A percentile compares a stretch with the other conserved stretches of the same genome.
Evolutionary conservation across 2,329 filamentous ascomycete species (phyloP).

Genomic region (Cytospora mali): DNA sequence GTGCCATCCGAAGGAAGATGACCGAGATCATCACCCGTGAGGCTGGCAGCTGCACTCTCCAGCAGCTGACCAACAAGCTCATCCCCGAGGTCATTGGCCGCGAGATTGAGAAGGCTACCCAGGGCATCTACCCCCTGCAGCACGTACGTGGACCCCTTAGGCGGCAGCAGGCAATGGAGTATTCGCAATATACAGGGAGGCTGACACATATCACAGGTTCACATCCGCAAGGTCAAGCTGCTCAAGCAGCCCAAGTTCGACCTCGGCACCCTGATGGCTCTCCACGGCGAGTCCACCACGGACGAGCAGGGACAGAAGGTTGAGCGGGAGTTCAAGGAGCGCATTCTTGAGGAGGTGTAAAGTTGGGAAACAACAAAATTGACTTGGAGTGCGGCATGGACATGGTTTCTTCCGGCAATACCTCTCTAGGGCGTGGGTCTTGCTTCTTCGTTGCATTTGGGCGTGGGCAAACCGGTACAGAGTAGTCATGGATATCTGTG

Average conservation of each 20-base stretch:
- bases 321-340: conserved; percentile 99
- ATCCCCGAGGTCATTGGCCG: conserved; percentile 99
- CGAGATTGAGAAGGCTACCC: conserved; percentile 99
- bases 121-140: conserved; percentile 99
- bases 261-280: conserved; percentile 89
- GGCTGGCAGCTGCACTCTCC: conserved; percentile 89
- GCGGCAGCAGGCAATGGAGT: not conserved
- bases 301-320: conserved; percentile 98
- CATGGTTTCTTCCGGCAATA: conserved; percentile 42
- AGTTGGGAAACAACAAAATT: conserved; percentile 43
- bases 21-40: conserved; percentile 97
- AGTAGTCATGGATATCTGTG: conserved; percentile 41
- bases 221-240: conserved; percentile 99
- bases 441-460: conserved; percentile 53
- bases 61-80: conserved; percentile 96
- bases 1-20: conserved; percentile 99
- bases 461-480: conserved; percentile 43
- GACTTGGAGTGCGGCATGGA: conserved; percentile 42
- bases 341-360: conserved; percentile 92
- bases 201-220: conserved; percentile 65
- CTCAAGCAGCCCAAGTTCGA: conserved; percentile 99
- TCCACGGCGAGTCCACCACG: conserved; percentile 95
- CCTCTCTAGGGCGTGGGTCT: conserved; percentile 50
- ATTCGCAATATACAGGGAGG: not conserved
- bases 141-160: conserved; percentile 67